Base-by-base conservation (phyloP, 257 asterid genomes). In the Coffea eugenioides region DNA sequence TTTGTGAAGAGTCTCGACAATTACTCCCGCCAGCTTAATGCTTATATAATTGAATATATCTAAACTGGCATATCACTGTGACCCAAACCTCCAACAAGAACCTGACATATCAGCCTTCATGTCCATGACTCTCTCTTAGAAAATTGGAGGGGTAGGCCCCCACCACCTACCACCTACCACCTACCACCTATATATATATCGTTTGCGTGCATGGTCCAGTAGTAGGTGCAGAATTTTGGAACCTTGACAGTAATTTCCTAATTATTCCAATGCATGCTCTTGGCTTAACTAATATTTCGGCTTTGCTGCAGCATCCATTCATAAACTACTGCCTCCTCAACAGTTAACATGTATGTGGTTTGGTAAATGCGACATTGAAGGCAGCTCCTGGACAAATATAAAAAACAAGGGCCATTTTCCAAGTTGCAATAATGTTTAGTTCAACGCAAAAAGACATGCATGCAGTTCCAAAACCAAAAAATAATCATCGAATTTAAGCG, bases 41-140 rank as follows among this genome's bases (percentile, higher is more conserved):
- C 41, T 18, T 25, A 76, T 51, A 14, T 6, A 18, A 31, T 31
- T 31, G 34, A 81, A 68, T 80, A 74, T 43, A 84, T 73, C 23
- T 25, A 74, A 67, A 65, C 23, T 51, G 87, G 83, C 75, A 83
- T 31, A 78, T 20, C 16, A 21, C 54, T 81, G 83, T 62, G 84
- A 73, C 78, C 75, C 72, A 21, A 56, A 43, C 25, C 5, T 64
- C 16, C 7, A 67, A 59, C 12, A 23, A n/a, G 39, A 64, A 64
- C 36, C 39, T 64, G 69, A 64, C 69, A n/a, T 59, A 64, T 64
- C 39, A 64, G 69, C 69, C 69, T n/a, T 27, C 69, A n/a, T 64
- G 69, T 64, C 69, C 27, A 11, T 9, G 9, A 16, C 39, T n/a
- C 14, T 39, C 41, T 39, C 41, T 8, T 21, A n/a, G 68, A 57